Evolutionary conservation across 225 moss, liverwort and hornwort genomes (phyloP), one percentile per base, ranked within the genome.

Genomic region (Takakia lepidozioides): DNA sequence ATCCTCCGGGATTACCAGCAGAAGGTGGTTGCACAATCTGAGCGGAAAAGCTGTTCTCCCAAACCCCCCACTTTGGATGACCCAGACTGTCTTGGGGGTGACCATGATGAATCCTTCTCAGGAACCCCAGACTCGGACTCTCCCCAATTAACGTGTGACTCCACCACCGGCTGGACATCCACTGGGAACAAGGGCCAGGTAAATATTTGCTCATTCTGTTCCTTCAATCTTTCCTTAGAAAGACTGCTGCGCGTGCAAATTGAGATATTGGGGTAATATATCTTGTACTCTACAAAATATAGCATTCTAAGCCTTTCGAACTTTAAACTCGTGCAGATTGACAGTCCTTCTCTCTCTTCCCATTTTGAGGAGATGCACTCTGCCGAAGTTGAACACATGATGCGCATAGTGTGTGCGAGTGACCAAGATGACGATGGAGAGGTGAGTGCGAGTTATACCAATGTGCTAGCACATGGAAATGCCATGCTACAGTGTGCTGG

Each of bases 1-100:
- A 81, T 95, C 64, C 87, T 95, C 51, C 81, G 95, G n/a, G 95
- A 95, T 56, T 95, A 95, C 63, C 95, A 95, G 62, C 95, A 95
- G 56, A 95, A 87, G 56, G 91, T 95, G 58, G 90, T 80, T 43
- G 79, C 79, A 43, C 85, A 86, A 50, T 68, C 74, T 35, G 89
- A 84, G 65, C 76, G 69, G 20, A 80, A 83, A 43, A 56, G 61
- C 51, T 55, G 59, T 38, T 47, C 55, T 10, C 60, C 49, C 38
- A 64, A 82, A 66, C 38, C 49, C 25, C 52, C 61, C 49, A 60
- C 63, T 27, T 58, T 63, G 9, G 63, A 74, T 19, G 66, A 61
- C 46, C 65, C 38, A 26, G 78, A 78, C 18, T 48, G 61, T 22
- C 69, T 70, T 27, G 73, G 62, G 38, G 55, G 59, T 27, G 43